These are phyloP conservation scores for Cornus florida DNA, from an alignment of 148 eudicot species.

Conservation along the genomic window DNA sequence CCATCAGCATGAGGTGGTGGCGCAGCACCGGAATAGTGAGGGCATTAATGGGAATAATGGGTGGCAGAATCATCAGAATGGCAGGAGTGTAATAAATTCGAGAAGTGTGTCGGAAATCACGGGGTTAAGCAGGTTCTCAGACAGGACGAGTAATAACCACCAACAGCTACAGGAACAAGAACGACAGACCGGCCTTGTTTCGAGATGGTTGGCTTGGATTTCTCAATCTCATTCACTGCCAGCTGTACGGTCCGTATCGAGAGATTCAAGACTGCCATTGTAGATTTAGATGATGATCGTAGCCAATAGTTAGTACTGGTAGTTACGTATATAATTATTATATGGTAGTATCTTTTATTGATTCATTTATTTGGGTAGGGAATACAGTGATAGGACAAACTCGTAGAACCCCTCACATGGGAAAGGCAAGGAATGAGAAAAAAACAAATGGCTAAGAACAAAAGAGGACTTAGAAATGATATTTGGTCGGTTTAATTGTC, in stretches of 20 bases:
- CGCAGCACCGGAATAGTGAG: background rate
- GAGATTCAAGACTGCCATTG: background rate
- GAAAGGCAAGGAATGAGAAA: too few species aligned
- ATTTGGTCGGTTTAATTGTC: too few species aligned
- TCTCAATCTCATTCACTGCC: constrained; percentile 28
- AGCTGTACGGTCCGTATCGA: constrained; percentile 33
- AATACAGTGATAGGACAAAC: too few species aligned
- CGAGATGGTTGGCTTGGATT: constrained; percentile 82
- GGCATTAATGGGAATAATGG: constrained; percentile 1
- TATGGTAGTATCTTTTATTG: too few species aligned
- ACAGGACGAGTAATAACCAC: constrained; percentile 13
- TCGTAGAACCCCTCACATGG: too few species aligned
- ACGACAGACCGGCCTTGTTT: constrained; percentile 31
- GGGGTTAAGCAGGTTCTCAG: constrained; percentile 61
- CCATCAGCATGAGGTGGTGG: constrained; percentile 7
- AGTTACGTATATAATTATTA: too few species aligned
- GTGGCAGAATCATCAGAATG: constrained; percentile 25
- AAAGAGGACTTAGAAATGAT: too few species aligned
- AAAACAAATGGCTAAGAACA: too few species aligned
- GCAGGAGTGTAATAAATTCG: constrained; percentile 50
- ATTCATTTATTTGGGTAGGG: too few species aligned
- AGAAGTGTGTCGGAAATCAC: constrained; percentile 94
- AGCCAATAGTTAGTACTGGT: too few species aligned
- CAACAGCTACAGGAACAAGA: constrained; percentile 14
- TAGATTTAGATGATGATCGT: background rate